Conservation (phyloP, 2,329 filamentous ascomycete species). For the Penicillium hesseltinei region DNA sequence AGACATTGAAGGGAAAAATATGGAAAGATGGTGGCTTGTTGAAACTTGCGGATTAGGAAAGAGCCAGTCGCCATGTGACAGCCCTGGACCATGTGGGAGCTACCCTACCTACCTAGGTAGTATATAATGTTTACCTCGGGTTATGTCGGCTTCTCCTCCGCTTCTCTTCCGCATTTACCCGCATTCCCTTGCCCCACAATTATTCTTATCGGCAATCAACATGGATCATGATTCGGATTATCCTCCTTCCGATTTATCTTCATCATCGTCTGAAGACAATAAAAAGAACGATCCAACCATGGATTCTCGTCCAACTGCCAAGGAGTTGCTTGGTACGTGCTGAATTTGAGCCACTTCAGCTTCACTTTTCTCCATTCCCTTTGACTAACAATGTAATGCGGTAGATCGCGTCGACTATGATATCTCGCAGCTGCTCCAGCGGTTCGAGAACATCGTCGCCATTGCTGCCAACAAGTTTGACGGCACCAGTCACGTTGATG, state of each 20-base stretch:
- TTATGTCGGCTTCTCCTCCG: neutral
- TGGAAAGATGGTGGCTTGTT: neutral
- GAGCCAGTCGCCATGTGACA: neutral
- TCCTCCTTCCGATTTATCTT: neutral
- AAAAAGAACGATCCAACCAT: conserved; percentile 20
- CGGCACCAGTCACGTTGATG: conserved; percentile 50
- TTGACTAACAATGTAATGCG: neutral
- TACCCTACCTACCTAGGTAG: too few species aligned
- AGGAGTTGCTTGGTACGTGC: conserved; percentile 30
- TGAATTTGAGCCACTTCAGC: neutral
- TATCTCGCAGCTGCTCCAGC: conserved; percentile 49
- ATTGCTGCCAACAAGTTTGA: conserved; percentile 48
- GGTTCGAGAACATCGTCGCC: conserved; percentile 57
- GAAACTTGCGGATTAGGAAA: neutral
- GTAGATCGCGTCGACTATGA: conserved; percentile 47
- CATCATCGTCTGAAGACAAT: neutral
- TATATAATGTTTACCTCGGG: neutral
- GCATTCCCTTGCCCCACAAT: neutral
- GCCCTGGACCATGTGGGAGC: neutral
- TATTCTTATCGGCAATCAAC: neutral
- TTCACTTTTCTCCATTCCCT: neutral
- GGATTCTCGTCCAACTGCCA: conserved; percentile 34
- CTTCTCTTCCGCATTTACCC: neutral
- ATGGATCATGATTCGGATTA: neutral
- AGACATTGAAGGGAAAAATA: neutral